phyloP scores from a whole-genome alignment of 176 grass and related monocot genomes.

The Triticum turgidum region DNA sequence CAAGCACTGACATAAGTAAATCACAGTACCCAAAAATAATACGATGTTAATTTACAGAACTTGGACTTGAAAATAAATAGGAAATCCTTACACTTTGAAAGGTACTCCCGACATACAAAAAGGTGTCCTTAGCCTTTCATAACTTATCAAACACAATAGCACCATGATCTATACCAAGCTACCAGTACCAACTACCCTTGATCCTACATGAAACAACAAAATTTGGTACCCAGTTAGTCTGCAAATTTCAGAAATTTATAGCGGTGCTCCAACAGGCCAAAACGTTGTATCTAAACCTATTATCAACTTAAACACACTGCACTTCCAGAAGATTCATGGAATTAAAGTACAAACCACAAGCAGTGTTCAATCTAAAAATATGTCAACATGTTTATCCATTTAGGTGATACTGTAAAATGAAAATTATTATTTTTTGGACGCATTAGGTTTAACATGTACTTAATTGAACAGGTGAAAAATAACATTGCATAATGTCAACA shows the following conservation, averaged over 20 bases:
- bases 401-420: not conserved
- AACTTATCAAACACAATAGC: not conserved
- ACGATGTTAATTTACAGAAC: not conserved
- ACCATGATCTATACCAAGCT: not conserved
- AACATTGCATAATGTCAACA: not conserved
- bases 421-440: not conserved
- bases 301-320: conserved; percentile 22
- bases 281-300: conserved; percentile 1
- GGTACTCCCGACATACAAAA: not conserved
- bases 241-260: not conserved
- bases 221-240: not conserved
- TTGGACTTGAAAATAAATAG: not conserved
- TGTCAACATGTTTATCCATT: not conserved
- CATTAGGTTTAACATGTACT: not conserved
- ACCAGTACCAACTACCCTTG: not conserved
- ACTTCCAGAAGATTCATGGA: conserved; percentile 14
- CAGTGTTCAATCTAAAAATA: not conserved
- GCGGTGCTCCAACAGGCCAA: not conserved
- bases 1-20: not conserved
- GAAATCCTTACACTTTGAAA: not conserved
- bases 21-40: not conserved
- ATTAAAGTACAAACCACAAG: conserved; percentile 3
- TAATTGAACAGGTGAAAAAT: not conserved
- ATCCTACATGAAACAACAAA: not conserved
- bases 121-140: not conserved